These are phyloP conservation scores for Zychaea mexicana DNA, from an alignment of 371 early-diverging fungal species.

Conservation along the genomic window DNA sequence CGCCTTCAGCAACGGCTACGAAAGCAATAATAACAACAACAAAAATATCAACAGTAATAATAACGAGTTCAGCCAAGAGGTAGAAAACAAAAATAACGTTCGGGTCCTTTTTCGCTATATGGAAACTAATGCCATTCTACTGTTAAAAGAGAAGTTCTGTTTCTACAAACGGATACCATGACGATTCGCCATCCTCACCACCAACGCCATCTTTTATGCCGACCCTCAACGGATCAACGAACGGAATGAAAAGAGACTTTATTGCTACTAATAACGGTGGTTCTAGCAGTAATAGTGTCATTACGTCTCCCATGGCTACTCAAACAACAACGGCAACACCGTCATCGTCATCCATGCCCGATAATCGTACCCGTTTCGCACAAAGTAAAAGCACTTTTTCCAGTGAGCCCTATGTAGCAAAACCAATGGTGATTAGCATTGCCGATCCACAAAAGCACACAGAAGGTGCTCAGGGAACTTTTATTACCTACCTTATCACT, in stretches of 20 bases:
- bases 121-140: too few relatives aligned
- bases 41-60: neutral
- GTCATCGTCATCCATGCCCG: slow-evolving; percentile 1
- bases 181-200: slow-evolving; percentile 8
- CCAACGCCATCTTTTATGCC: slow-evolving; percentile 8
- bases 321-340: slow-evolving; percentile 1
- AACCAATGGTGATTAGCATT: slow-evolving; percentile 56
- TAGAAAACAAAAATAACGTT: neutral
- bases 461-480: slow-evolving; percentile 78
- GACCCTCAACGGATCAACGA: neutral
- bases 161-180: slow-evolving; percentile 2
- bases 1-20: slow-evolving; percentile 5
- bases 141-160: slow-evolving; percentile 1
- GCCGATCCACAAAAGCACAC: slow-evolving; percentile 85
- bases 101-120: too few relatives aligned
- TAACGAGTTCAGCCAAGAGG: slow-evolving; percentile 1
- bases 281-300: too few relatives aligned
- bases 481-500: slow-evolving; percentile 81
- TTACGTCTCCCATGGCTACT: too few relatives aligned
- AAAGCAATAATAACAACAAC: slow-evolving; percentile 4
- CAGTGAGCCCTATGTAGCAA: neutral
- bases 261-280: too few relatives aligned
- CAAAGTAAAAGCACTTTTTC: neutral
- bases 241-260: neutral
- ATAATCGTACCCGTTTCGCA: neutral